Base-by-base conservation (phyloP, 75 land plant genomes). In the Selaginella moellendorffii region DNA sequence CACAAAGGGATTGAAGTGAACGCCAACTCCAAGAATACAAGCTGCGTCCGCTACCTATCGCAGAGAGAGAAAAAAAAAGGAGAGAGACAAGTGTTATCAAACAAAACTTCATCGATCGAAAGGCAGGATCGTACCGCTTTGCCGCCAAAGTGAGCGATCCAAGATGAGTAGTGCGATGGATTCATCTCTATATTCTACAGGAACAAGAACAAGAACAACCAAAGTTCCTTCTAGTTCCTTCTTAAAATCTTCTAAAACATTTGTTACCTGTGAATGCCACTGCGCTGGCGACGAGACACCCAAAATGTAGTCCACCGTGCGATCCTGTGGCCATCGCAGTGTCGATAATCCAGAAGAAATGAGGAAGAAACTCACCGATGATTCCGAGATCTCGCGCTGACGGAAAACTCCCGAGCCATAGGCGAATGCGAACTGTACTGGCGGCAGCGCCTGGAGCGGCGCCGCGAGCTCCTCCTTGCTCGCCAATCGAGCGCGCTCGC, bases 1-100 rank as follows among this genome's bases (percentile, higher is more conserved):
- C 59, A 91, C 97, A 80, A 78, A 91, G 22, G 97, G 82, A 64
- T 91, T 91, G 73, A 91, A 91, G 72, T 91, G 97, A 27, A 91
- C 95, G 29, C 97, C 97, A 26, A 77, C 89, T 52, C 97, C 97
- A 67, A 88, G 68, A 27, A 65, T 59, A 63, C 87, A 86, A 9
- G 97, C 89, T 26, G 84, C 75, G 59, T 29, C 23, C 24, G 83
- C 76, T 54, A 88, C 72, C 95, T 88, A 71, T 58, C 12, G 29
- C 10, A 24, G 66, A 24, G 51, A 65, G 28, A 30, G 20, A 19
- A 18, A 29, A 72, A n/a, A 53, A 2, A n/a, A 36, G 46, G n/a
- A n/a, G n/a, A n/a, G n/a, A n/a, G n/a, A n/a, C n/a, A n/a, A n/a
- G n/a, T n/a, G n/a, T n/a, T n/a, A n/a, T n/a, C n/a, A n/a, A n/a